These are phyloP conservation scores for Barnettozyma wickerhamii DNA, from an alignment of 805 yeast genomes.

Conservation along the genomic window DNA sequence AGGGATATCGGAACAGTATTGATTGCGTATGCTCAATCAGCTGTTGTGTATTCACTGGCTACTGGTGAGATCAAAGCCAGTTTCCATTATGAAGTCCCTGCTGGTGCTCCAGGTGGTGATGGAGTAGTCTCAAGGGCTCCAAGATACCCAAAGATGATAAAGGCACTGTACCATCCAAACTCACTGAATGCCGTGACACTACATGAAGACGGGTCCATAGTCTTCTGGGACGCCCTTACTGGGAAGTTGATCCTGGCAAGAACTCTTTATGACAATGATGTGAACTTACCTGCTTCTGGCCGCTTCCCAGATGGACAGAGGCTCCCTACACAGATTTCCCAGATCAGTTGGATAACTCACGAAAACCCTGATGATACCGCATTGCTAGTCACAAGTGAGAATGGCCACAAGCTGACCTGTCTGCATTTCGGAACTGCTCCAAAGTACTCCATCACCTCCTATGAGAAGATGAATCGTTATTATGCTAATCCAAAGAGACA, in stretches of 20 bases:
- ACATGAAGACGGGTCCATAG: conserved; percentile 80
- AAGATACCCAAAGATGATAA: conserved; percentile 38
- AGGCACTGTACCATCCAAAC: conserved; percentile 86
- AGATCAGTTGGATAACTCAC: conserved; percentile 74
- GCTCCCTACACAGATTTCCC: conserved; percentile 38
- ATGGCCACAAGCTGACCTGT: conserved; percentile 44
- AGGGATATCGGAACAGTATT: conserved; percentile 79
- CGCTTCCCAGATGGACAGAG: conserved; percentile 15
- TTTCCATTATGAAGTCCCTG: conserved; percentile 58
- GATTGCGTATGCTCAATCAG: conserved; percentile 66
- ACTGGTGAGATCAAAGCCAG: conserved; percentile 52
- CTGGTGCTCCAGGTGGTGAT: conserved; percentile 73
- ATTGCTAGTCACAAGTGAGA: conserved; percentile 67
- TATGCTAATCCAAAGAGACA: conserved; percentile 60
- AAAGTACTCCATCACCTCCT: conserved; percentile 73
- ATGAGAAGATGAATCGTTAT: conserved; percentile 74
- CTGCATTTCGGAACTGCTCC: conserved; percentile 81
- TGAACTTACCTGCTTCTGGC: conserved; percentile 47
- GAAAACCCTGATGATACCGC: conserved; percentile 78
- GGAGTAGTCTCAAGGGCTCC: conserved; percentile 26
- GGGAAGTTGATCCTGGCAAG: conserved; percentile 76
- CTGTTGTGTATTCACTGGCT: conserved; percentile 64
- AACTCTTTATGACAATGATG: conserved; percentile 57
- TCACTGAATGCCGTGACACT: conserved; percentile 79
- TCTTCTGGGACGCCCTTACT: conserved; percentile 87